Evolutionary conservation across 2,329 filamentous ascomycete species (phyloP), one percentile per base, ranked within the genome.

Genomic region (Aureobasidium sp.): DNA sequence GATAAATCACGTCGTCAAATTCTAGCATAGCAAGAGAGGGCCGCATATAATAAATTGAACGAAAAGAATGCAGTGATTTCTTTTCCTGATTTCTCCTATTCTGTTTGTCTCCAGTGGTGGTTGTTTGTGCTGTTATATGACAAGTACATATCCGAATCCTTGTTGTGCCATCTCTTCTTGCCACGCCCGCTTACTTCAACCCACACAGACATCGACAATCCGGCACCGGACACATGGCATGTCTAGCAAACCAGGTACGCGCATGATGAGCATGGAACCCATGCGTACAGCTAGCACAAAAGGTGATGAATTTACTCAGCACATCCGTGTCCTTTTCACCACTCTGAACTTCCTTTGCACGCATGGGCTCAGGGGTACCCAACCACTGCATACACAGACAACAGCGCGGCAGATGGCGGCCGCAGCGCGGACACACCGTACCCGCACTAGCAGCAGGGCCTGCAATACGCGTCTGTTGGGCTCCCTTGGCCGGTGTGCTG

Each of bases 181-280:
- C 29, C 29, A 27, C 6, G 4, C 9, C 19, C 17, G 5, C 17
- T 24, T 6, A 60, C 56, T 60, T 61, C 40, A 77, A 62, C 60
- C 75, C 78, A 72, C 81, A 84, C 67, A 78, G 72, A 68, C 82
- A 84, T 64, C 75, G 71, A 68, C 82, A 84, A 66, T 81, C 79
- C 60, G 80, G 78, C 63, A 82, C 80, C 1, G 82, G 79, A 73
- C 82, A 84, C 66, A 78, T 77, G 40, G 73, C 72, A 71, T 82
- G 79, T 66, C 76, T 77, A 24, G 70, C 71, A 70, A 87, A 87
- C 85, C 85, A 87, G 64, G 81, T 78, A 66, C 78, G 73, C 12
- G 85, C 84, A 75, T 87, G 84, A 70, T 84, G 76, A 3, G 81
- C 83, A 74, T 87, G 85, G 66, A 82, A 85, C 0, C 83, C 84